Evolutionary conservation across 2,329 filamentous ascomycete species (phyloP), one percentile per base, ranked within the genome.

Genomic region (Monosporascus ibericus): DNA sequence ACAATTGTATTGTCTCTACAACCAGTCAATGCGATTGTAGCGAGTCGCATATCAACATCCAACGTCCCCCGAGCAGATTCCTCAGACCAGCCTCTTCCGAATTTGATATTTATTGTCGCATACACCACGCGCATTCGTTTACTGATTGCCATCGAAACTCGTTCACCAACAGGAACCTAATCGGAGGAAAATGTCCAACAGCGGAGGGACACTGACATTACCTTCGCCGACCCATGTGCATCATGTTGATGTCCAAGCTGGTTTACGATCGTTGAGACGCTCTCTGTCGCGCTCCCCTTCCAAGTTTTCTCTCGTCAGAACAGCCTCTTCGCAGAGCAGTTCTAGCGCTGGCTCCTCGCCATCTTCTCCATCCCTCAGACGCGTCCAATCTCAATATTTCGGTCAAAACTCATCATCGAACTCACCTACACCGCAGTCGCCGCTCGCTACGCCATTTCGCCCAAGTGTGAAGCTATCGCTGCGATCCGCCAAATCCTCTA

Each of bases 211-310:
- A 54, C 78, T 95, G 63, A 90, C 94, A 65, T 78, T 96, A 63
- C 86, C 90, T 58, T 96, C 92, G 56, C 92, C 92, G 53, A 92
- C 88, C 47, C 85, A 89, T 64, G 83, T 84, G 56, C 88, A 90
- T 68, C 86, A 88, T 71, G 87, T 92, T 63, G 89, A 95, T 74
- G 84, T 90, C 58, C 66, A 67, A 50, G 86, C 88, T 48, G 86
- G 88, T 54, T 88, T 96, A 58, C 83, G 90, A 65, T 88, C 90
- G 63, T 77, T 96, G 53, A 82, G 92, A 59, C 88, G 90, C 61
- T 96, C 92, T 25, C 78, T 96, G 58, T 96, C 92, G 52, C 83
- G 91, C 63, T 96, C 92, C n/a, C 92, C 92, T 11, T 96, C 92
- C 34, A 95, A 94, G 69, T 92, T 94, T 68, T 79, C 82, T 52